These are phyloP conservation scores for Mycothermus thermophilus DNA, from an alignment of 495 filamentous ascomycete genomes.

Conservation along the genomic window DNA sequence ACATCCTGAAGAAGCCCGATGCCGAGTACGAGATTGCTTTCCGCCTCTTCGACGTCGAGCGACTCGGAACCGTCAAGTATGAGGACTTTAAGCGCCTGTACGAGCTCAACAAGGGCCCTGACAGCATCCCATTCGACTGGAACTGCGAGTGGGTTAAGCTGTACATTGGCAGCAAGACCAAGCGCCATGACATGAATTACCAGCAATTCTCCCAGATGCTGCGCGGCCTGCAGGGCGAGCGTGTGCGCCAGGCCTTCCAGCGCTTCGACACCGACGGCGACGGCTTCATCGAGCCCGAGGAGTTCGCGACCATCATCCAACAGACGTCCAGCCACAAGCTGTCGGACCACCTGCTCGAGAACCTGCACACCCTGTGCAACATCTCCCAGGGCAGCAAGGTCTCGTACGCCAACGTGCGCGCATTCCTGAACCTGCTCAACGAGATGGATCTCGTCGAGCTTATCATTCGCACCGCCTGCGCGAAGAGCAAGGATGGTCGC, in stretches of 20 bases:
- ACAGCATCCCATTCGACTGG: conserved; percentile 91
- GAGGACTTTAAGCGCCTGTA: conserved; percentile 72
- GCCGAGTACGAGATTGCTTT: conserved; percentile 99
- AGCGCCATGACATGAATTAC: conserved; percentile 82
- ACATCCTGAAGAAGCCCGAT: conserved; percentile 84
- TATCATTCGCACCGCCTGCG: conserved; percentile 72
- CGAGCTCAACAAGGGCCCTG: conserved; percentile 63
- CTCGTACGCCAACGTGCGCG: conserved; percentile 90
- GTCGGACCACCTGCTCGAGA: conserved; percentile 88
- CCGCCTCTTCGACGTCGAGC: conserved; percentile 78
- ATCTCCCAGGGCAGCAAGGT: conserved; percentile 86
- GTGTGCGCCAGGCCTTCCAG: conserved; percentile 88
- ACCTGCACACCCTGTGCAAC: conserved; percentile 88
- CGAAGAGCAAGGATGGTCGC: conserved; percentile 75
- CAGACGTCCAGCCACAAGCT: conserved; percentile 94
- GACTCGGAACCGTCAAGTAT: conserved; percentile 71
- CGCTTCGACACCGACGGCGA: conserved; percentile 84
- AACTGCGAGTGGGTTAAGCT: conserved; percentile 92
- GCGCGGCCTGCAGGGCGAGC: conserved; percentile 86
- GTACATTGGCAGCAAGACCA: conserved; percentile 74
- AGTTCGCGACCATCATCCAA: conserved; percentile 90
- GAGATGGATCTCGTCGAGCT: conserved; percentile 97
- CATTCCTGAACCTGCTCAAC: conserved; percentile 90
- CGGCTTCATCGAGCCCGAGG: conserved; percentile 91
- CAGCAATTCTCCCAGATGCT: conserved; percentile 98